Conservation (phyloP, 148 eudicot species). For the Rhododendron ovatum region DNA sequence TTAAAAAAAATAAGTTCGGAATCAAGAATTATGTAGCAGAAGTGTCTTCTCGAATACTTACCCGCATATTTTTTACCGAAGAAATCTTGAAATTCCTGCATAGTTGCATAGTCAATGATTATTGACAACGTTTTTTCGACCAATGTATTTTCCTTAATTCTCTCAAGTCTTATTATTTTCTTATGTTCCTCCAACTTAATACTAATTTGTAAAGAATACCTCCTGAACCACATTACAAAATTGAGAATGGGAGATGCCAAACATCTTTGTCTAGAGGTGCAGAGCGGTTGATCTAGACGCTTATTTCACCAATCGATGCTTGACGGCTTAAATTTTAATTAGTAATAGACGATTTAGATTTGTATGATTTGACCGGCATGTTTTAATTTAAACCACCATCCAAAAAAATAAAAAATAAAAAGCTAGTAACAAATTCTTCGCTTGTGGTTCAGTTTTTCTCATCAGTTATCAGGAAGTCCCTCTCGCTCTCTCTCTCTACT, state of each 20-base stretch:
- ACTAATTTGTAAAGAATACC: too few species aligned
- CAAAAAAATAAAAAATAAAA: too few species aligned
- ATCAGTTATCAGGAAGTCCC: not conserved
- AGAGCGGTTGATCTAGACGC: too few species aligned
- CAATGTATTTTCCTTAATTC: not conserved
- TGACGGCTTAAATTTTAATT: too few species aligned
- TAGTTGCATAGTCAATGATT: not conserved
- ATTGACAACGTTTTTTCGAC: not conserved
- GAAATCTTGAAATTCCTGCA: not conserved
- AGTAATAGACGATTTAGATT: too few species aligned
- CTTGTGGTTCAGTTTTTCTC: not conserved
- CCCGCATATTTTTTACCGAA: not conserved
- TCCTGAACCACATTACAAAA: too few species aligned
- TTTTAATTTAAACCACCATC: too few species aligned
- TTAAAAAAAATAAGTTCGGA: too few species aligned
- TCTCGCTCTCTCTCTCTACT: not conserved
- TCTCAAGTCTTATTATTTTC: not conserved
- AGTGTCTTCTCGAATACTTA: not conserved
- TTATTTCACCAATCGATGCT: too few species aligned
- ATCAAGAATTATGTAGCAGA: not conserved
- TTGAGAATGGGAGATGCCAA: too few species aligned
- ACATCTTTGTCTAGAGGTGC: too few species aligned
- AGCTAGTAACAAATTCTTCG: not conserved
- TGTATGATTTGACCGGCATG: too few species aligned
- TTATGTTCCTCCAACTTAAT: not conserved